Base-by-base conservation (phyloP, 768 basidiomycete species). In the Tulasnella sp. region DNA sequence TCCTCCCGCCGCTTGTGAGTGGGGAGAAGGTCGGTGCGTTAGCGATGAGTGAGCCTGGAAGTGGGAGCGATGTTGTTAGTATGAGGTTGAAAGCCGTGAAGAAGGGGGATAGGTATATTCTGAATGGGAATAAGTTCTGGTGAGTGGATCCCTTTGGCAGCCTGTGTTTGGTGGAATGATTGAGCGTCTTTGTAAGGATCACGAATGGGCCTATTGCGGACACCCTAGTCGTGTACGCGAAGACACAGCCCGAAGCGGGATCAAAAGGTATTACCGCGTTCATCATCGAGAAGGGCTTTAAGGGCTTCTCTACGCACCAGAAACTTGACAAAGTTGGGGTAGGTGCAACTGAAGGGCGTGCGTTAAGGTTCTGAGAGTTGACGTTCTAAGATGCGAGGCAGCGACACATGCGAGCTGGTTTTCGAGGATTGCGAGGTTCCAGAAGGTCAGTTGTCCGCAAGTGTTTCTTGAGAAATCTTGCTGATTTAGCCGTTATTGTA, bases 81-180 rank as follows among this genome's bases (percentile, higher is more conserved):
- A 97, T 97, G 93, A 75, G 75, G 64, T 72, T 91, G 57, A 81
- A 76, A 59, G 91, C 91, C 21, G 82, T 84, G 62, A 86, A 84
- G 72, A 74, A 83, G 4, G 71, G 78, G 25, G 85, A 81, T 39
- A 83, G 87, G 35, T 96, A 80, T 76, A 72, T 74, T 58, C 68
- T 97, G 61, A 93, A 87, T 64, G 93, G 92, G 0, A 89, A 81
- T 63, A 96, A 96, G 68, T 93, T 93, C 70, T 97, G 92, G 92
- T 89, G 59, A 57, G 79, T 68, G 12, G 8, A 19, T 34, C 52
- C 37, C 12, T 41, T n/a, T n/a, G n/a, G n/a, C 40, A 62, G 5
- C 4, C 3, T 8, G 27, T 49, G 23, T 34, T 12, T 49, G 15
- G 29, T 49, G 21, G 8, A 11, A 11, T 46, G 11, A 46, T 23